phyloP scores from a whole-genome alignment of 257 asterid species.

The Solanum bulbocastanum region DNA sequence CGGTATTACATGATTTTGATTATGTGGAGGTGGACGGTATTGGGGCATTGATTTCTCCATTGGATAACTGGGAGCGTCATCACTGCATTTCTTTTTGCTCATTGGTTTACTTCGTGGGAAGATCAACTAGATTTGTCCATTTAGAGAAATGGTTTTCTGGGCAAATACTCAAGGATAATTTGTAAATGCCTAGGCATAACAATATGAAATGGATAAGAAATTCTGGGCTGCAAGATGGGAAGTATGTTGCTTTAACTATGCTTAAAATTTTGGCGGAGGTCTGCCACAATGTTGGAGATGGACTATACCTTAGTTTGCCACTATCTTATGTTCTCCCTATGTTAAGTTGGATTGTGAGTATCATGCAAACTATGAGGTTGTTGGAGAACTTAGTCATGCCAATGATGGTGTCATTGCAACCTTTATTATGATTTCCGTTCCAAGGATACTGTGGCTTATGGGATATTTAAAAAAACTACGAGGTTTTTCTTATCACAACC shows the following conservation, averaged over 20 bases:
- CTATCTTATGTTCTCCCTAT: too few relatives aligned
- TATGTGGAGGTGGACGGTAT: neutral
- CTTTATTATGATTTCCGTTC: too few relatives aligned
- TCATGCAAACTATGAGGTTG: too few relatives aligned
- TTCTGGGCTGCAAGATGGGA: conserved; percentile 51
- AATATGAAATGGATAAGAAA: conserved; percentile 83
- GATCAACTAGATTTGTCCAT: neutral
- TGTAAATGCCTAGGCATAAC: conserved; percentile 65
- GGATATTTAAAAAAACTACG: too few relatives aligned
- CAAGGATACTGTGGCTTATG: too few relatives aligned
- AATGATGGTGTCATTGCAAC: too few relatives aligned
- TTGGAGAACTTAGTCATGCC: too few relatives aligned
- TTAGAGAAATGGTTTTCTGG: neutral
- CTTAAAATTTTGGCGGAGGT: neutral
- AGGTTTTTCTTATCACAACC: neutral
- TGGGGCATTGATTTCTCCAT: neutral
- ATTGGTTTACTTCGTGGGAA: neutral
- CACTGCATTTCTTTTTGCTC: neutral
- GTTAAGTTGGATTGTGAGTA: too few relatives aligned
- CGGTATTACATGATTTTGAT: neutral
- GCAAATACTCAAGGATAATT: neutral
- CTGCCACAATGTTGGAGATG: neutral
- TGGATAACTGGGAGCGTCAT: neutral
- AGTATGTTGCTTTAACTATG: neutral
- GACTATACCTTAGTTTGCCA: too few relatives aligned